These are phyloP conservation scores for Arbutus unedo DNA, from an alignment of 148 eudicot genomes.

Conservation along the genomic window DNA sequence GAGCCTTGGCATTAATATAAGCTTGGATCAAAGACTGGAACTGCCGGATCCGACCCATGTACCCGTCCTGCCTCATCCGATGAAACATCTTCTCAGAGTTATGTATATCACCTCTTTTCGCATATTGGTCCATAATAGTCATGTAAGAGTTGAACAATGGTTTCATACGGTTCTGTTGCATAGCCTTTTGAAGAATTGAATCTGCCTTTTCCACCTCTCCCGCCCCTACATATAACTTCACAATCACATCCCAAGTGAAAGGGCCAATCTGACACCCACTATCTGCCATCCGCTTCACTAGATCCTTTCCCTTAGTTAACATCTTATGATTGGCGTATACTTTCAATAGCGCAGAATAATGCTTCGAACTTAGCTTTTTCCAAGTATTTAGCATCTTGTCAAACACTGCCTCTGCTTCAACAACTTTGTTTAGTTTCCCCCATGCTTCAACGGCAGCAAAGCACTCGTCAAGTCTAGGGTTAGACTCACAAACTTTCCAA, in stretches of 20 bases:
- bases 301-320: slow-evolving; percentile 71
- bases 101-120: slow-evolving; percentile 70
- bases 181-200: slow-evolving; percentile 54
- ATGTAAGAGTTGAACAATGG: slow-evolving; percentile 61
- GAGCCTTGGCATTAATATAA: slow-evolving; percentile 62
- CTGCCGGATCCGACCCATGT: slow-evolving; percentile 42
- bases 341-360: slow-evolving; percentile 46
- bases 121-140: slow-evolving; percentile 64
- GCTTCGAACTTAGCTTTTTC: slow-evolving; percentile 39
- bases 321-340: slow-evolving; percentile 73
- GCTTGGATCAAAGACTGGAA: slow-evolving; percentile 41
- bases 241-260: slow-evolving; percentile 66
- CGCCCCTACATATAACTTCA: slow-evolving; percentile 66
- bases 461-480: slow-evolving; percentile 39
- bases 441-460: slow-evolving; percentile 68
- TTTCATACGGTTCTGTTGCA: slow-evolving; percentile 28
- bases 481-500: slow-evolving; percentile 55
- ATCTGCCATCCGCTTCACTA: slow-evolving; percentile 66
- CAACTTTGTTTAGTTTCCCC: slow-evolving; percentile 66
- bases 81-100: slow-evolving; percentile 75
- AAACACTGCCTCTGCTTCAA: slow-evolving; percentile 71
- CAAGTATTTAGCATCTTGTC: slow-evolving; percentile 30
- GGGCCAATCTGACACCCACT: slow-evolving; percentile 65
- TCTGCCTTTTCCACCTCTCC: slow-evolving; percentile 95
- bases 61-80: slow-evolving; percentile 70